Base-by-base conservation (phyloP, 352 stramenopile species). In the Blastocystis sp. region DNA sequence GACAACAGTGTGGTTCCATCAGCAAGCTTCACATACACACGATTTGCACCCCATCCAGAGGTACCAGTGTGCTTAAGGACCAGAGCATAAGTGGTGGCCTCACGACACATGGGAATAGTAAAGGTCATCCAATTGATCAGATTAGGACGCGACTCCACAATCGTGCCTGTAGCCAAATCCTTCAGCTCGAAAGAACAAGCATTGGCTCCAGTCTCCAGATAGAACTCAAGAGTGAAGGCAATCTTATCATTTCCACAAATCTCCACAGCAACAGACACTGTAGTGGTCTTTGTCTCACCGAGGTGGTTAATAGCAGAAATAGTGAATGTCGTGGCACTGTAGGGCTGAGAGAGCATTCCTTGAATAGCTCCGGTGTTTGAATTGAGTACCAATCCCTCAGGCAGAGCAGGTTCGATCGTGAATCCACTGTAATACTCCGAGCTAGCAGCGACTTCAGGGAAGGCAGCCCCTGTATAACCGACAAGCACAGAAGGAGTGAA, bases 241-340 rank as follows among this genome's bases (percentile, higher is more conserved):
- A 76, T 51, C 27, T 54, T 44, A 44, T 76, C 64, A 33, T 48
- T 44, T n/a, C 35, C 33, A 33, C 73, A 82, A 44, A n/a, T n/a
- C 57, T 82, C 24, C 4, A 82, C 73, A 17, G 53, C 30, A 17
- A 82, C 1, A n/a, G 73, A 64, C 22, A 82, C 27, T 9, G 73
- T 82, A 33, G 73, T 82, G 3, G 1, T 17, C 57, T 82, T 82
- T 19, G 30, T 54, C 57, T 82, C 53, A 27, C 73, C 73, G 3
- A 82, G 57, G 30, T 82, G 73, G 57, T 82, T 82, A 22, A 69
- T 33, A 69, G 73, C 73, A 24, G 73, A 64, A 22, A 82, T 60
- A 1, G 73, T 82, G 64, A 56, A 44, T 7, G n/a, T 33, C 1
- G 64, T 76, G 4, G n/a, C 6, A 15, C 27, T 33, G 33, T 48